Percentiles rank a stretch among this genome's conserved stretches.
phyloP scores from a whole-genome alignment of 352 stramenopile species.

The Phytophthora pseudosyringae region DNA sequence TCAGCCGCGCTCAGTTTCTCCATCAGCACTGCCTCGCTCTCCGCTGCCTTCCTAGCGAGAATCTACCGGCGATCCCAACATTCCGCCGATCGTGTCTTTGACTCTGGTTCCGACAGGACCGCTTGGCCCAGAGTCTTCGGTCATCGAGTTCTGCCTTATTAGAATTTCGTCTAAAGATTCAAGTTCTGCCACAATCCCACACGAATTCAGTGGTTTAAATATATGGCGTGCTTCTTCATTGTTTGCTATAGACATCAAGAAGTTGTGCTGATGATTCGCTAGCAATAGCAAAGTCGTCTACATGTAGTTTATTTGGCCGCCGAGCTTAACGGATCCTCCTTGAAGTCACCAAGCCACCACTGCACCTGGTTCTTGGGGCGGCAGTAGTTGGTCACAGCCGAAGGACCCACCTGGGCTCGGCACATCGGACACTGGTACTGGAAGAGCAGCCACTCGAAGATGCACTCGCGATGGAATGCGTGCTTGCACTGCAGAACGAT shows the following conservation, averaged over 20 bases:
- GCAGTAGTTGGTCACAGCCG: conserved; percentile 40
- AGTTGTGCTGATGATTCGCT: no score
- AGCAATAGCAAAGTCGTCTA: background rate
- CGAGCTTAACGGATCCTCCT: conserved; percentile 44
- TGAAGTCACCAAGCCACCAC: conserved; percentile 68
- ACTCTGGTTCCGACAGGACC: conserved; percentile 2
- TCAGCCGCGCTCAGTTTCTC: background rate
- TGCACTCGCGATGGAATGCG: conserved; percentile 71
- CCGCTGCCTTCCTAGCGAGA: background rate
- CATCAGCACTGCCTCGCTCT: background rate
- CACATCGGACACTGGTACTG: conserved; percentile 75
- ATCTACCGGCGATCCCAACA: conserved; percentile 11
- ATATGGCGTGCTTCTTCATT: background rate
- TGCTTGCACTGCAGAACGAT: conserved; percentile 68
- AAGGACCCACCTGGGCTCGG: conserved; percentile 51
- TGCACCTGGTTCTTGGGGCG: conserved; percentile 58
- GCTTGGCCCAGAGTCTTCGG: no score
- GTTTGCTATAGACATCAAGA: background rate
- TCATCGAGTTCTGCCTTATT: no score
- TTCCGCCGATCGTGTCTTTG: conserved; percentile 20
- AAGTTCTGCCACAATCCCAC: no score
- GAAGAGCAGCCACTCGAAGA: conserved; percentile 80
- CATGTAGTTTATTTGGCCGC: conserved; percentile 11
- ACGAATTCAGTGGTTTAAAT: background rate
- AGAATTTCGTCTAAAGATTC: no score